phyloP scores from a whole-genome alignment of 352 stramenopile genomes.

The Pythium volutum region DNA sequence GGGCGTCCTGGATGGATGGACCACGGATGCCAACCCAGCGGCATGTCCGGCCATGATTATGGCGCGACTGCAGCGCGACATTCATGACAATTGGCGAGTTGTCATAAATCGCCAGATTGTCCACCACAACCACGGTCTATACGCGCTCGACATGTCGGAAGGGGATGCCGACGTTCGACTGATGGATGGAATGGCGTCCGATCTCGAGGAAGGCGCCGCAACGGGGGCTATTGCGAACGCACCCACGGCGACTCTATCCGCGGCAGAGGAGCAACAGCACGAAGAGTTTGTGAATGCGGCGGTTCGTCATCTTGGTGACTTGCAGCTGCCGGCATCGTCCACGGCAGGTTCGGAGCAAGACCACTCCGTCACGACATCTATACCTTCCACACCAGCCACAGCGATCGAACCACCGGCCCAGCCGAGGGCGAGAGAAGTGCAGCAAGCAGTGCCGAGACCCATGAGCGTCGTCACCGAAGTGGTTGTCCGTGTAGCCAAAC shows the following conservation, averaged over 20 bases:
- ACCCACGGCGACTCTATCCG: not conserved
- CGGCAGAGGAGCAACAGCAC: conserved; percentile 12
- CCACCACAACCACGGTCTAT: conserved; percentile 53
- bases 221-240: not conserved
- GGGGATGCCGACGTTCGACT: not conserved
- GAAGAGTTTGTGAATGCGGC: conserved; percentile 15
- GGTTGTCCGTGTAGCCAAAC: conserved; percentile 57
- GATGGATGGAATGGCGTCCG: not conserved
- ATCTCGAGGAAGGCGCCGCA: conserved; percentile 1
- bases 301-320: conserved; percentile 8
- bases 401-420: not conserved
- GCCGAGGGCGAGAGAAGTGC: not conserved
- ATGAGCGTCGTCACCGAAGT: conserved; percentile 33
- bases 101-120: conserved; percentile 66
- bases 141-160: conserved; percentile 6
- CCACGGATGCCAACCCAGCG: conserved; percentile 6
- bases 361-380: not conserved
- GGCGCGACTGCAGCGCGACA: conserved; percentile 60
- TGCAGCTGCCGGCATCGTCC: not conserved
- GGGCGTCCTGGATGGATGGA: not conserved
- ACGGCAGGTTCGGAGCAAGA: not conserved
- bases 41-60: conserved; percentile 70
- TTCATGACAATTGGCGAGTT: conserved; percentile 57
- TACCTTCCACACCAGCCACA: not conserved
- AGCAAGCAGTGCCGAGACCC: not conserved